Conservation (phyloP, 2,329 filamentous ascomycete genomes). For the Bipolaris bicolor region DNA sequence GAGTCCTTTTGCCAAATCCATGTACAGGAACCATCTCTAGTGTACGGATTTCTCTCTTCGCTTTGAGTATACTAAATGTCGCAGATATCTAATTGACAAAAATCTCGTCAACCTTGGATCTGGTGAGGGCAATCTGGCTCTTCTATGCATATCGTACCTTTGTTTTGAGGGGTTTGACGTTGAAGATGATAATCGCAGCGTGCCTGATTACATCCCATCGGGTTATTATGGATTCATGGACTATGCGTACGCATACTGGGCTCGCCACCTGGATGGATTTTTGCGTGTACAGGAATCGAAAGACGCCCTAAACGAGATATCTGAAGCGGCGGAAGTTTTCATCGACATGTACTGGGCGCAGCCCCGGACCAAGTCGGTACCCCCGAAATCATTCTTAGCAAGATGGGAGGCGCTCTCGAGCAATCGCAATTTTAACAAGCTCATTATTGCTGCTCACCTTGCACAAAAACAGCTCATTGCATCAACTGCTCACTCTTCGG, state of each 20-base stretch:
- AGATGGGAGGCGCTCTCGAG: slow-evolving; percentile 4
- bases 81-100: slow-evolving; percentile 9
- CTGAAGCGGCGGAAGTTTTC: slow-evolving; percentile 5
- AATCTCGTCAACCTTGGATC: slow-evolving; percentile 1
- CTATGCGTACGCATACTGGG: slow-evolving; percentile 12
- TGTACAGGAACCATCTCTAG: neutral
- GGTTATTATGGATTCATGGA: slow-evolving; percentile 12
- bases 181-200: neutral
- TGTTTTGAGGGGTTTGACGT: slow-evolving; percentile 2
- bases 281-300: neutral
- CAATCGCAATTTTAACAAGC: slow-evolving; percentile 7
- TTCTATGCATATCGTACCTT: slow-evolving; percentile 5
- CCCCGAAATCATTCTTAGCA: slow-evolving; percentile 3
- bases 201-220: slow-evolving; percentile 1
- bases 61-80: neutral
- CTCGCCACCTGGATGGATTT: slow-evolving; percentile 7
- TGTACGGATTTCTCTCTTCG: neutral
- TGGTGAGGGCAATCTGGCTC: neutral
- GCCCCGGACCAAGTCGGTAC: neutral
- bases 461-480: slow-evolving; percentile 4
- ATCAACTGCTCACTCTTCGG: neutral
- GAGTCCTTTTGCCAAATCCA: neutral
- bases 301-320: neutral
- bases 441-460: slow-evolving; percentile 3
- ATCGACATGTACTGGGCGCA: slow-evolving; percentile 9